Evolutionary conservation across 441 rosid species (phyloP).

Genomic region (Dalechampia spathulata): DNA sequence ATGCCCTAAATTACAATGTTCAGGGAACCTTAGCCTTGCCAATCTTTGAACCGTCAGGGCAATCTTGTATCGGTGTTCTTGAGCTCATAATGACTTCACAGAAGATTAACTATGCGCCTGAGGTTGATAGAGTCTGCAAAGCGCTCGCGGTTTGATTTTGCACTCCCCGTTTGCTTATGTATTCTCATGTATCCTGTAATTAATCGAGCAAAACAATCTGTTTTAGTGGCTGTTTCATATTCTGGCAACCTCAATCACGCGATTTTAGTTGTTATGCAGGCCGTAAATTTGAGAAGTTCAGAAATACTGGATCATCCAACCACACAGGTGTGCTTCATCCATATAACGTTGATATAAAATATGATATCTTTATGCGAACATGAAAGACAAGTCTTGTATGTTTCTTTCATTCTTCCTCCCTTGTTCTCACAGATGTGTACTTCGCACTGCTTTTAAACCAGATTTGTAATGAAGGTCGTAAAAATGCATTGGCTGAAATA

Average conservation of each 20-base stretch:
- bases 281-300: slow-evolving; percentile 83
- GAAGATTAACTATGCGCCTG: slow-evolving; percentile 81
- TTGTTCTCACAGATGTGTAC: slow-evolving; percentile 38
- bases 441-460: slow-evolving; percentile 45
- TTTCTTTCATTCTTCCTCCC: too few relatives aligned
- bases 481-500: slow-evolving; percentile 83
- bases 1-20: slow-evolving; percentile 67
- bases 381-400: slow-evolving; percentile 28
- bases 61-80: slow-evolving; percentile 78
- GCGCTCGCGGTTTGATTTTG: slow-evolving; percentile 80
- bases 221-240: too few relatives aligned
- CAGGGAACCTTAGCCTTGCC: slow-evolving; percentile 91
- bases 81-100: slow-evolving; percentile 90
- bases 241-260: slow-evolving; percentile 25
- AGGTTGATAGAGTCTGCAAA: slow-evolving; percentile 95
- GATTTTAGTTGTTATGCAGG: slow-evolving; percentile 56
- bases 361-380: slow-evolving; percentile 15
- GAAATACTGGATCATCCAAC: slow-evolving; percentile 62
- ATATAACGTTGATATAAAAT: not conserved
- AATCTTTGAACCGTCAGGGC: slow-evolving; percentile 71
- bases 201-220: too few relatives aligned
- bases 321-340: slow-evolving; percentile 49
- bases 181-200: too few relatives aligned
- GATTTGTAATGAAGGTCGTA: slow-evolving; percentile 89
- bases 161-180: slow-evolving; percentile 6